A percentile compares a stretch with the other conserved stretches of the same genome.
Conservation (phyloP, 2,329 filamentous ascomycete species). For the Aspergillus viridinutans region DNA sequence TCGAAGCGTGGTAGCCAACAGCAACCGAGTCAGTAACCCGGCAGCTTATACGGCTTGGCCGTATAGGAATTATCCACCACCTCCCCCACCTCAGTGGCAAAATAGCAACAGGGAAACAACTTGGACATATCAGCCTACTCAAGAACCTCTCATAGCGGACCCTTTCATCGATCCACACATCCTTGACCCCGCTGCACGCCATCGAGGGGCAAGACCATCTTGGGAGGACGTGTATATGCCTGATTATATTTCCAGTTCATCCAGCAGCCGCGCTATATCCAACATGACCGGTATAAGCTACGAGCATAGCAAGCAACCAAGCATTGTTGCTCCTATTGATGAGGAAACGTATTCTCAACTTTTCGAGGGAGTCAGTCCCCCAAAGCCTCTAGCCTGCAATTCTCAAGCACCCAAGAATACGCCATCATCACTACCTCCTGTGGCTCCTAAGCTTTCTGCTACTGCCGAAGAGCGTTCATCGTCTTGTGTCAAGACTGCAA, state of each 20-base stretch:
- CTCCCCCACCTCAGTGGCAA: conserved; percentile 24
- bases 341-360: conserved; percentile 37
- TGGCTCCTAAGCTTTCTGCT: conserved; percentile 24
- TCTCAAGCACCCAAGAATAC: conserved; percentile 31
- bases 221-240: conserved; percentile 48
- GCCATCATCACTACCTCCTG: conserved; percentile 19
- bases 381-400: conserved; percentile 25
- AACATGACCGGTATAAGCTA: conserved; percentile 40
- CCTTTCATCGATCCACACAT: conserved; percentile 40
- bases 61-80: conserved; percentile 28
- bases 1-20: conserved; percentile 16
- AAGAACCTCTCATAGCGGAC: conserved; percentile 33
- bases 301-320: conserved; percentile 40
- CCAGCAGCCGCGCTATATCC: conserved; percentile 39
- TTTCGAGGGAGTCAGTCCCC: conserved; percentile 35
- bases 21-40: conserved; percentile 18
- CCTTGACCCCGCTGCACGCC: conserved; percentile 22
- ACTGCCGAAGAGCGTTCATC: conserved; percentile 26
- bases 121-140: conserved; percentile 18
- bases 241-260: conserved; percentile 43
- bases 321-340: conserved; percentile 28
- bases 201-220: conserved; percentile 33
- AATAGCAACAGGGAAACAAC: conserved; percentile 20
- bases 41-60: conserved; percentile 25
- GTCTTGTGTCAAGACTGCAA: conserved; percentile 20